phyloP scores from a whole-genome alignment of 495 filamentous ascomycete genomes.

The Aspergillus nanangensis region DNA sequence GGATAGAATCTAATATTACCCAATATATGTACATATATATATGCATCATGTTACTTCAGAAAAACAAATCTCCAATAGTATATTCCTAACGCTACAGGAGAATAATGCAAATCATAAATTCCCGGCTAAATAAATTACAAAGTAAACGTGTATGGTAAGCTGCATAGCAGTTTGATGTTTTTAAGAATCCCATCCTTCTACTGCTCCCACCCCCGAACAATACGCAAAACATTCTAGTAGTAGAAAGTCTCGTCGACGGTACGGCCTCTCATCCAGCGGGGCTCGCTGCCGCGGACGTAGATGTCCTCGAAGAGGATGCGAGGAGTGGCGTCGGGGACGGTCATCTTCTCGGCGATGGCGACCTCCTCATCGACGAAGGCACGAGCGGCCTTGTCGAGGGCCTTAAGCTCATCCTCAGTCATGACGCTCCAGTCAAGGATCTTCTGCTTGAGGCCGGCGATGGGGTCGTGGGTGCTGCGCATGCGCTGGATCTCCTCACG shows the following conservation, averaged over 20 bases:
- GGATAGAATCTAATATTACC: neutral
- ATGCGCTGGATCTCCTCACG: constrained; percentile 99
- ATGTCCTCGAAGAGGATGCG: constrained; percentile 94
- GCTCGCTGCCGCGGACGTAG: constrained; percentile 89
- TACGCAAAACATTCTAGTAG: constrained; percentile 45
- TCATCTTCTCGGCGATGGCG: constrained; percentile 80
- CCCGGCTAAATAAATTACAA: constrained; percentile 32
- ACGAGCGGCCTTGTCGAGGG: constrained; percentile 87
- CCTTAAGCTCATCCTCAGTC: constrained; percentile 95
- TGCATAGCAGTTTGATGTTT: constrained; percentile 12
- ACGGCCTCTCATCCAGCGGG: constrained; percentile 82
- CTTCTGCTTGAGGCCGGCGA: constrained; percentile 96
- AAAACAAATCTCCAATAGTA: constrained; percentile 19
- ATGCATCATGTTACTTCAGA: no score
- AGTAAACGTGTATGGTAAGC: constrained; percentile 18
- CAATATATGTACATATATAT: neutral
- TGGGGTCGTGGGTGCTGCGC: constrained; percentile 97
- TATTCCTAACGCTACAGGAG: constrained; percentile 10
- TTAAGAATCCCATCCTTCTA: neutral
- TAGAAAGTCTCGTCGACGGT: constrained; percentile 93
- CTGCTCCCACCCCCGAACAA: constrained; percentile 1
- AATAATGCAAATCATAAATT: constrained; percentile 20
- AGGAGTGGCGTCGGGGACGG: constrained; percentile 65
- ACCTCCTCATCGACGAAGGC: constrained; percentile 84
- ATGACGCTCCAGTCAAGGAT: constrained; percentile 91